A percentile compares a stretch with the other conserved stretches of the same genome.
Evolutionary conservation across 441 rosid species (phyloP).

Genomic region (Populus hybrid): DNA sequence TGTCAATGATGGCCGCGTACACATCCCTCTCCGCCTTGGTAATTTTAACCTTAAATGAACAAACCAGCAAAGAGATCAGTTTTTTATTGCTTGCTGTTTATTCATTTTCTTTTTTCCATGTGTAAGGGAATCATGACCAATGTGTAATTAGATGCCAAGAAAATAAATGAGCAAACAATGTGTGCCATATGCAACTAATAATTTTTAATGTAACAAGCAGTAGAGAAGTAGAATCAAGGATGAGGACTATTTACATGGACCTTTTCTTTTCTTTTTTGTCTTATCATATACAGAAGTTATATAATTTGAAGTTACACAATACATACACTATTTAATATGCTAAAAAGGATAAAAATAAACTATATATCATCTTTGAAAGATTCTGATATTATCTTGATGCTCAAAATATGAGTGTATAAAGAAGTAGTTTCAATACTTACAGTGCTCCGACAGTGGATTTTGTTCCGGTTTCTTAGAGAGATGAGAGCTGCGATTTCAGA

Average conservation of each 20-base stretch:
- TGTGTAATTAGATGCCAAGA: neutral
- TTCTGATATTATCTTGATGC: neutral
- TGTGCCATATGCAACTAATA: neutral
- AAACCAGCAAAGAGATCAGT: slow-evolving; percentile 12
- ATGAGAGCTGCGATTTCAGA: slow-evolving; percentile 74
- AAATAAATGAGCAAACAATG: neutral
- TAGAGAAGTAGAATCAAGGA: neutral
- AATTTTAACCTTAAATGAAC: slow-evolving; percentile 50
- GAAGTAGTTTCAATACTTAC: slow-evolving; percentile 42
- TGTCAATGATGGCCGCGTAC: slow-evolving; percentile 75
- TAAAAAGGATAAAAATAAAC: neutral
- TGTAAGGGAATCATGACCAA: neutral
- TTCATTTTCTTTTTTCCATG: neutral
- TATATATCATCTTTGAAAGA: neutral
- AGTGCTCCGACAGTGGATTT: slow-evolving; percentile 76
- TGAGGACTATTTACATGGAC: neutral
- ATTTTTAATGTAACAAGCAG: neutral
- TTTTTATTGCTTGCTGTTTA: neutral
- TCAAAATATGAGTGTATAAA: neutral
- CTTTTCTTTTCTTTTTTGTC: neutral
- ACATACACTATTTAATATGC: neutral
- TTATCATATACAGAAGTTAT: neutral
- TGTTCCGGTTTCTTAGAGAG: slow-evolving; percentile 65
- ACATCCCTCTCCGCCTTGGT: slow-evolving; percentile 75
- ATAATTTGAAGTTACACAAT: neutral